phyloP scores from a whole-genome alignment of 1,284 basidiomycete species.

The Phenoliferia sp. region DNA sequence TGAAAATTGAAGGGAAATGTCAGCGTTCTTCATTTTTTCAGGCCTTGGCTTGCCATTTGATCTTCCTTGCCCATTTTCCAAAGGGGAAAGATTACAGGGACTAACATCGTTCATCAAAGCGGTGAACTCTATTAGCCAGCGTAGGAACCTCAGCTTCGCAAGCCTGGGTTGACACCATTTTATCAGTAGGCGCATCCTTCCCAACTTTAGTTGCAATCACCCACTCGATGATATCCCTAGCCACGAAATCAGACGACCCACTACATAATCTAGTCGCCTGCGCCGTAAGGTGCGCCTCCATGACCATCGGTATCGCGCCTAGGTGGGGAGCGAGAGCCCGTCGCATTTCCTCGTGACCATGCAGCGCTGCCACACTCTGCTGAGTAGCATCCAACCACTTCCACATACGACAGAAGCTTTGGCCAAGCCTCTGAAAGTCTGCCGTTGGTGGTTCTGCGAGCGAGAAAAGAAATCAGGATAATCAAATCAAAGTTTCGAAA shows the following conservation, averaged over 20 bases:
- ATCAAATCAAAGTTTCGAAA: too few species aligned
- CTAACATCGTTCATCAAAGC: not conserved
- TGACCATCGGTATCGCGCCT: not conserved
- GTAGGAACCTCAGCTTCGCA: not conserved
- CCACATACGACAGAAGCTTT: not conserved
- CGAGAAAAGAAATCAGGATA: not conserved
- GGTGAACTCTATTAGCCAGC: not conserved
- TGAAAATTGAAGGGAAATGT: not conserved
- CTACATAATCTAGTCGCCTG: not conserved
- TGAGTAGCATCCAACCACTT: not conserved
- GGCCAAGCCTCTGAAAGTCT: not conserved
- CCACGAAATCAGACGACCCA: not conserved
- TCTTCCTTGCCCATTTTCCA: too few species aligned
- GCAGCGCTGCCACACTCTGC: not conserved
- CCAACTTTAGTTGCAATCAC: too few species aligned
- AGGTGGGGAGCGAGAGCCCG: not conserved
- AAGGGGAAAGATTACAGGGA: too few species aligned
- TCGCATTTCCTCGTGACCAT: not conserved
- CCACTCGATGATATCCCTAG: not conserved
- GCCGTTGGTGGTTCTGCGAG: not conserved
- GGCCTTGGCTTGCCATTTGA: too few species aligned
- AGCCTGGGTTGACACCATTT: too few species aligned
- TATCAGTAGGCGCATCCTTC: too few species aligned
- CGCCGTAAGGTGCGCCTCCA: not conserved
- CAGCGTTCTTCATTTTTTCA: too few species aligned